Base-by-base conservation (phyloP, 2,329 filamentous ascomycete genomes). In the Cladorrhinum sp. region DNA sequence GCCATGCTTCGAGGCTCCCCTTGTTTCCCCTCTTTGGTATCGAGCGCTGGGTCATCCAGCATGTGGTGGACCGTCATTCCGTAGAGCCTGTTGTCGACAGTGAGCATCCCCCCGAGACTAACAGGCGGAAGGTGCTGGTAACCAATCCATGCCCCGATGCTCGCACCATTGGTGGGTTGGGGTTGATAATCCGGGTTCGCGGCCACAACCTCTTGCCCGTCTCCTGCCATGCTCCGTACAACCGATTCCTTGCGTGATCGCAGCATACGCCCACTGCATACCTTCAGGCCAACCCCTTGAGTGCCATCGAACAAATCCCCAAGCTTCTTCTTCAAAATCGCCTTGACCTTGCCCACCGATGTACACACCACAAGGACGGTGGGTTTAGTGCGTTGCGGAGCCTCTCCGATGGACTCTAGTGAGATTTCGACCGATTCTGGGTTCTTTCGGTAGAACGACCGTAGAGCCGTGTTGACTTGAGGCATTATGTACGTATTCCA, bases 41-140 rank as follows among this genome's bases (percentile, higher is more conserved):
- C 69, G 21, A 75, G 74, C 2, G 84, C 83, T 1, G 84, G 85
- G 60, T 87, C 84, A 78, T 97, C 94, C 2, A 98, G 84, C 86
- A 98, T 94, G 73, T 98, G 94, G 70, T 98, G 94, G 0, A 98
- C 94, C 21, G 92, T 97, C 91, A 98, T 95, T 12, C 94, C 94
- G 69, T 92, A 95, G 0, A 91, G 86, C 72, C 89, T 87, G 59
- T 90, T 86, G 70, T 98, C 92, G 1, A 98, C 86, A 30, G 95
- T 78, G 46, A 98, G 86, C 3, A 96, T 82, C 8, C 94, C 94
- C 12, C 94, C 94, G 67, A 96, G 92, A 30, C 92, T 96, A 2
- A 96, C 94, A 1, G 94, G 92, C 5, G 93, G 92, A 2, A 97
- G 79, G 71, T 97, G 94, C 50, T 90, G 87, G 65, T 92, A 86